These are phyloP conservation scores for Pseudogymnoascus sp. DNA, from an alignment of 2,329 filamentous ascomycete species.

Conservation along the genomic window DNA sequence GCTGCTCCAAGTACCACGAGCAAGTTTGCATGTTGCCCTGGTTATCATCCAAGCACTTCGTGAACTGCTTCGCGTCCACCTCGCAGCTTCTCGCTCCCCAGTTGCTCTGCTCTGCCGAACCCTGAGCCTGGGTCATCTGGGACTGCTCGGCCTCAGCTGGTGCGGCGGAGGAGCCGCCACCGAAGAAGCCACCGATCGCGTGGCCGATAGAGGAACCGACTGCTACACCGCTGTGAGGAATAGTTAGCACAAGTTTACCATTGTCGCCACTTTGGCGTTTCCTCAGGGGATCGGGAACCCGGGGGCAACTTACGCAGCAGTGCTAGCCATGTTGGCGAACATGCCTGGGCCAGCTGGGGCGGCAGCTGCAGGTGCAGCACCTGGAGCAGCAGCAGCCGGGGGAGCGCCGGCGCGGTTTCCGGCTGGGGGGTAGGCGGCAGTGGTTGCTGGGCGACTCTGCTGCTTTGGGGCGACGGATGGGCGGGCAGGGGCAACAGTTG, in stretches of 20 bases:
- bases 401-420: slow-evolving; percentile 39
- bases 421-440: slow-evolving; percentile 43
- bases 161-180: slow-evolving; percentile 55
- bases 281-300: neutral
- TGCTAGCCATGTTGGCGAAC: slow-evolving; percentile 95
- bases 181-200: slow-evolving; percentile 83
- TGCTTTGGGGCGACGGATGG: slow-evolving; percentile 48
- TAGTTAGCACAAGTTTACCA: slow-evolving; percentile 20
- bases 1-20: slow-evolving; percentile 95
- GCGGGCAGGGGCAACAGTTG: slow-evolving; percentile 51
- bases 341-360: slow-evolving; percentile 61
- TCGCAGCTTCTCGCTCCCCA: slow-evolving; percentile 62
- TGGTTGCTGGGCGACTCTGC: slow-evolving; percentile 62
- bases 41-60: slow-evolving; percentile 94
- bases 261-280: neutral
- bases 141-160: slow-evolving; percentile 42
- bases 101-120: slow-evolving; percentile 42
- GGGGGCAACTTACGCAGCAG: slow-evolving; percentile 74
- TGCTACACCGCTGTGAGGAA: slow-evolving; percentile 70
- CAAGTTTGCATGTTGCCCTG: slow-evolving; percentile 91
- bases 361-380: neutral
- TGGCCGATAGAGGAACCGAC: slow-evolving; percentile 93
- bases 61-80: slow-evolving; percentile 75
- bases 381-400: slow-evolving; percentile 32
- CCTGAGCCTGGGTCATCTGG: slow-evolving; percentile 44